Evolutionary conservation across 2,329 filamentous ascomycete genomes (phyloP).

Genomic region (Aspergillus viridinutans): DNA sequence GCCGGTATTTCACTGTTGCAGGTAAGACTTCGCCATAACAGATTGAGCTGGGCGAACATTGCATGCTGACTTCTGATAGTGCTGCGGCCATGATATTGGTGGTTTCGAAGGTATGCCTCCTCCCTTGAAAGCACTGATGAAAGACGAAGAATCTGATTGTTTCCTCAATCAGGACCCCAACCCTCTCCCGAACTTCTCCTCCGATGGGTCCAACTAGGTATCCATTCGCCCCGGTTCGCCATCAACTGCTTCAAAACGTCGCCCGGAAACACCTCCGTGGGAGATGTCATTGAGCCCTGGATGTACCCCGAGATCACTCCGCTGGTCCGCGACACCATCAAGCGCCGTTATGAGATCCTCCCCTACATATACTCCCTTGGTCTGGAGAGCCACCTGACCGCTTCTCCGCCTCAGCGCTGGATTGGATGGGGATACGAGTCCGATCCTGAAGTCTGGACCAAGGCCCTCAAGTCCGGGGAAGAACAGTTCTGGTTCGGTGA

Average conservation of each 20-base stretch:
- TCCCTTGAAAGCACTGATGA: not conserved
- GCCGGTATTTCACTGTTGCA: constrained; percentile 66
- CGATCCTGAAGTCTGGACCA: constrained; percentile 64
- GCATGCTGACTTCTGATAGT: constrained; percentile 32
- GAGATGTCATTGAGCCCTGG: constrained; percentile 73
- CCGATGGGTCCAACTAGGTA: constrained; percentile 68
- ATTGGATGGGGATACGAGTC: constrained; percentile 68
- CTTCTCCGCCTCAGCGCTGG: constrained; percentile 65
- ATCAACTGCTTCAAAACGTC: constrained; percentile 77
- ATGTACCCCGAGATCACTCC: constrained; percentile 67
- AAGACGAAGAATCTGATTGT: not conserved
- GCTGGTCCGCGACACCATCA: constrained; percentile 61
- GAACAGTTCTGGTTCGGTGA: constrained; percentile 72
- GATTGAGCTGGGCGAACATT: not conserved
- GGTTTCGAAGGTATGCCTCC: constrained; percentile 60
- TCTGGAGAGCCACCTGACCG: constrained; percentile 58
- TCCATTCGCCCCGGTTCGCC: constrained; percentile 66
- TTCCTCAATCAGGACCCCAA: constrained; percentile 47
- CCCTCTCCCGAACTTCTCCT: constrained; percentile 66
- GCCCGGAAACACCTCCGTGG: constrained; percentile 59
- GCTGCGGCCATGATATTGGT: constrained; percentile 70
- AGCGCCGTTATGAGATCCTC: constrained; percentile 66
- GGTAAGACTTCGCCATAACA: constrained; percentile 25
- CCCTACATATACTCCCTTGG: constrained; percentile 67
- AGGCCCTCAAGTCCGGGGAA: constrained; percentile 58